A percentile compares a stretch with the other conserved stretches of the same genome.
phyloP scores from a whole-genome alignment of 2,329 filamentous ascomycete genomes.

The Leptographium galeiforme region DNA sequence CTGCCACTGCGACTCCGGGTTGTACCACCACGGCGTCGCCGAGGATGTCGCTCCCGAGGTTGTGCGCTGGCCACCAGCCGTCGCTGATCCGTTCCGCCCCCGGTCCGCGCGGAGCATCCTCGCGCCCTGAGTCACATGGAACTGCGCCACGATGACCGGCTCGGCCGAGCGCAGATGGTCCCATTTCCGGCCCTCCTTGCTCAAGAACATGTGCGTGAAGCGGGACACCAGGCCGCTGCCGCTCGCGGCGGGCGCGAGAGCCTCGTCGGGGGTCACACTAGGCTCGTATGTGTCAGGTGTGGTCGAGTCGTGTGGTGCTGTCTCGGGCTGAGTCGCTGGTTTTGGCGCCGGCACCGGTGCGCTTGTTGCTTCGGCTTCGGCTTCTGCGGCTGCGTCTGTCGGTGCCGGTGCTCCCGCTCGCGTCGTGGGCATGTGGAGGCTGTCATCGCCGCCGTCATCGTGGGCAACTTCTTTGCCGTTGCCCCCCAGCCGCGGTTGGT shows the following conservation, averaged over 20 bases:
- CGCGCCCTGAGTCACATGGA: constrained; percentile 5
- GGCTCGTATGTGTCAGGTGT: not conserved
- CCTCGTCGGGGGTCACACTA: not conserved
- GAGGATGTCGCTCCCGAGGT: not conserved
- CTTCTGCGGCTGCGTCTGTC: not conserved
- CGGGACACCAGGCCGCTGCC: not conserved
- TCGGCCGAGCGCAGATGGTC: constrained; percentile 46
- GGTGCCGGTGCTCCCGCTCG: not conserved
- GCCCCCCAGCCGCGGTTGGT: not conserved
- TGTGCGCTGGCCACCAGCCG: not conserved
- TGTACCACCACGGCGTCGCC: constrained; percentile 9
- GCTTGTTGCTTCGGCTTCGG: no score
- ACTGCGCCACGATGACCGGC: constrained; percentile 40
- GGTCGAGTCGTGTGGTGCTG: not conserved
- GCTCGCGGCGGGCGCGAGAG: not conserved
- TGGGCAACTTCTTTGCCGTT: not conserved
- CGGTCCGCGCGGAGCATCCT: not conserved
- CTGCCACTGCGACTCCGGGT: constrained; percentile 32
- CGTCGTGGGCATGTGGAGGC: not conserved
- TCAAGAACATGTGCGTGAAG: constrained; percentile 31
- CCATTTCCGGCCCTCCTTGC: constrained; percentile 36
- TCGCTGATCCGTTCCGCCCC: not conserved
- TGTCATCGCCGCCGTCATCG: not conserved
- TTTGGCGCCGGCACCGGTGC: no score
- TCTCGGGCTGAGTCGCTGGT: not conserved